phyloP scores from a whole-genome alignment of 1,284 basidiomycete genomes.

The Pyrrhoderma noxium region DNA sequence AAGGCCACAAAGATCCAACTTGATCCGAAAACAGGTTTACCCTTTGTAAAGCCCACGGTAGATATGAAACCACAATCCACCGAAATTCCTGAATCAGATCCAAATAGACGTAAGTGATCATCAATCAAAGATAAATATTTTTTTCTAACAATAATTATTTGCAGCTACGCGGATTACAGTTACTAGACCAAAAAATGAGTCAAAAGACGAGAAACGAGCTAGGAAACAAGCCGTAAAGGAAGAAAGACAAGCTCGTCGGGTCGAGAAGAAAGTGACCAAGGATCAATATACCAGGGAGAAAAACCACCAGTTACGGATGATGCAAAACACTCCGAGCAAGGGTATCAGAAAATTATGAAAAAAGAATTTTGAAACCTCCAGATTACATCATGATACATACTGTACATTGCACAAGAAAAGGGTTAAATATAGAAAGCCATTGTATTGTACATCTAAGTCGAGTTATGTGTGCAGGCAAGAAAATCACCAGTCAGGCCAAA shows the following conservation, averaged over 20 bases:
- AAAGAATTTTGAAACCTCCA: neutral
- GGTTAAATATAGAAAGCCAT: neutral
- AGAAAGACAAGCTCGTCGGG: slow-evolving; percentile 67
- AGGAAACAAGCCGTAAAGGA: slow-evolving; percentile 86
- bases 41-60: slow-evolving; percentile 35
- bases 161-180: slow-evolving; percentile 37
- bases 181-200: slow-evolving; percentile 72
- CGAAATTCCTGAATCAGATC: slow-evolving; percentile 24
- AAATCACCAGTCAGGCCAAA: slow-evolving; percentile 46
- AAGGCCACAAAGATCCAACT: slow-evolving; percentile 59
- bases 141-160: slow-evolving; percentile 4
- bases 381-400: slow-evolving; percentile 5
- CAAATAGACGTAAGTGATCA: slow-evolving; percentile 7
- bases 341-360: slow-evolving; percentile 13
- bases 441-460: neutral
- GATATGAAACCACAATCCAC: slow-evolving; percentile 19
- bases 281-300: slow-evolving; percentile 72
- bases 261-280: slow-evolving; percentile 76
- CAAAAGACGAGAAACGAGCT: slow-evolving; percentile 79
- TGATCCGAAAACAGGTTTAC: slow-evolving; percentile 71
- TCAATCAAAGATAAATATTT: neutral
- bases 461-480: neutral
- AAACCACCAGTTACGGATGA: slow-evolving; percentile 58
- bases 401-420: slow-evolving; percentile 11
- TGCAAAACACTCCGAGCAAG: slow-evolving; percentile 32